Percentiles rank a stretch among this genome's conserved stretches.
Conservation (phyloP, 805 yeast species). For the Ogataea glucozyma region DNA sequence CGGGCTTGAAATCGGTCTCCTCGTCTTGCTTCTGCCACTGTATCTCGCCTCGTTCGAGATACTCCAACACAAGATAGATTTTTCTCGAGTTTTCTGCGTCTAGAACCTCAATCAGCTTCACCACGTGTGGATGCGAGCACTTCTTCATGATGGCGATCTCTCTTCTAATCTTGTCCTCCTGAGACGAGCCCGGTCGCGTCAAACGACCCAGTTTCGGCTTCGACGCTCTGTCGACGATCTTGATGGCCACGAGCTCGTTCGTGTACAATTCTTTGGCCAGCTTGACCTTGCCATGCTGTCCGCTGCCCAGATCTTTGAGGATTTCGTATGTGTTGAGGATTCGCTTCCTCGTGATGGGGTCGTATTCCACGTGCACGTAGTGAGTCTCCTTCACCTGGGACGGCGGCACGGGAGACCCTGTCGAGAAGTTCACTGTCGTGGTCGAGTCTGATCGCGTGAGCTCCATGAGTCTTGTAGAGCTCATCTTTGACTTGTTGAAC, state of each 20-base stretch:
- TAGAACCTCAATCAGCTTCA: constrained; percentile 77
- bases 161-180: constrained; percentile 74
- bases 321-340: constrained; percentile 89
- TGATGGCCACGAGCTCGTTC: constrained; percentile 80
- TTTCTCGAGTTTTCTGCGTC: constrained; percentile 84
- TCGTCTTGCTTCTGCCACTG: constrained; percentile 62
- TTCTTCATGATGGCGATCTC: constrained; percentile 94
- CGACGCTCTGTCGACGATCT: constrained; percentile 79
- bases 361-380: constrained; percentile 78
- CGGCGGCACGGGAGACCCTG: constrained; percentile 3
- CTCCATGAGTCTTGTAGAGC: constrained; percentile 11
- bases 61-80: constrained; percentile 87
- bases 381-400: constrained; percentile 77
- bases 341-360: constrained; percentile 80
- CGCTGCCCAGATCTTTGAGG: constrained; percentile 81
- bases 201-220: constrained; percentile 51
- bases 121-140: constrained; percentile 91
- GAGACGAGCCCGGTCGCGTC: constrained; percentile 31
- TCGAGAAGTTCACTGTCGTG: neutral
- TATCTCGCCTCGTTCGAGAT: constrained; percentile 87
- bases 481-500: constrained; percentile 13
- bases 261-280: constrained; percentile 74
- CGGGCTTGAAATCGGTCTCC: constrained; percentile 29
- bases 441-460: constrained; percentile 9
- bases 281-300: constrained; percentile 99